Conservation (phyloP, 1,139 yeast genomes). For the Pichia sp. region DNA sequence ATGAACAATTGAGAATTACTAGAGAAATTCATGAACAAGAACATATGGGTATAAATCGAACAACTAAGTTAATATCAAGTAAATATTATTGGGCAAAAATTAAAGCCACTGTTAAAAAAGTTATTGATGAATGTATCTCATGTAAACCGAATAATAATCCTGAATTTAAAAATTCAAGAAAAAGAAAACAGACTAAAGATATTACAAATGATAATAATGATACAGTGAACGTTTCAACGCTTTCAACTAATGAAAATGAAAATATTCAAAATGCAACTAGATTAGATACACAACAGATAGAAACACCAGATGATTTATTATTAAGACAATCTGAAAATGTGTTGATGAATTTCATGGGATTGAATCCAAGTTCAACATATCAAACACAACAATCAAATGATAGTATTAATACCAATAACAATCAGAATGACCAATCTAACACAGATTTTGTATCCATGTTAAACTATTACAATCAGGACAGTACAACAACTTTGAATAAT, state of each 20-base stretch:
- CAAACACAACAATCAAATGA: not conserved
- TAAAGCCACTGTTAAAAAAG: slow-evolving; percentile 79
- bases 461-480: slow-evolving; percentile 7
- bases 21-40: slow-evolving; percentile 59
- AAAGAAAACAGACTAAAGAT: not conserved
- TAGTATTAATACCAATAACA: not conserved
- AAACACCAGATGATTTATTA: slow-evolving; percentile 5
- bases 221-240: not conserved
- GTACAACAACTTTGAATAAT: not conserved
- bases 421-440: not conserved
- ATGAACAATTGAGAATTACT: slow-evolving; percentile 68
- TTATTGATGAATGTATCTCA: slow-evolving; percentile 67
- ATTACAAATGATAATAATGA: not conserved
- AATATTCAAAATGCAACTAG: slow-evolving; percentile 3
- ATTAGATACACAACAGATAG: slow-evolving; percentile 1
- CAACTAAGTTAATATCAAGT: slow-evolving; percentile 72
- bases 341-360: slow-evolving; percentile 7
- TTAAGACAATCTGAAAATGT: slow-evolving; percentile 8
- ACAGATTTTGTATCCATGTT: slow-evolving; percentile 11
- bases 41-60: slow-evolving; percentile 71
- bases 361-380: not conserved
- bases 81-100: slow-evolving; percentile 88
- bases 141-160: slow-evolving; percentile 43
- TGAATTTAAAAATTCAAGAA: not conserved
- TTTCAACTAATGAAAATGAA: not conserved